phyloP scores from a whole-genome alignment of 495 filamentous ascomycete species.

The Penicillium roqueforti region DNA sequence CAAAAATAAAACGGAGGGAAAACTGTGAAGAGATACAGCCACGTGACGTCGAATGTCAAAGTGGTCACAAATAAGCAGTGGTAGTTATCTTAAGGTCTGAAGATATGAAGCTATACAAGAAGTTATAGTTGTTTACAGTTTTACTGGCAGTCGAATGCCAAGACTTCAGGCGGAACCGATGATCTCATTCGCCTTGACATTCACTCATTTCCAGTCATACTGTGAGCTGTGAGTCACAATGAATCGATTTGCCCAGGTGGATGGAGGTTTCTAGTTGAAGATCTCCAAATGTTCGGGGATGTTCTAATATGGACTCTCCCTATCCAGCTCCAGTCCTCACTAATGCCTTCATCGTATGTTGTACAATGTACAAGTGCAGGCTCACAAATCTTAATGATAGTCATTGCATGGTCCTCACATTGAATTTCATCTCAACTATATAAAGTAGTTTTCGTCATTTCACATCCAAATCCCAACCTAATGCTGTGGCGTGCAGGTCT shows the following conservation, averaged over 20 bases:
- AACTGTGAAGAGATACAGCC: neutral
- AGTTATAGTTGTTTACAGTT: constrained; percentile 7
- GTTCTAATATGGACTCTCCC: neutral
- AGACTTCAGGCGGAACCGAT: constrained; percentile 5
- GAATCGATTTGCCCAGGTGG: neutral
- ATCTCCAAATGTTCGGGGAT: neutral
- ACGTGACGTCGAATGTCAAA: neutral
- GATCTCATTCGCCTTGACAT: constrained; percentile 3
- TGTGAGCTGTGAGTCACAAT: neutral
- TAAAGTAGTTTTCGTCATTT: neutral
- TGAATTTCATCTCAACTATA: neutral
- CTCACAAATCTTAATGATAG: neutral
- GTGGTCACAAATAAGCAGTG: neutral
- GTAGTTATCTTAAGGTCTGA: neutral
- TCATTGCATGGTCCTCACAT: neutral
- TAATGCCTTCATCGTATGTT: neutral
- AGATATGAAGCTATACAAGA: constrained; percentile 2
- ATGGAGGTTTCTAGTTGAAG: neutral
- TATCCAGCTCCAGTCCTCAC: neutral
- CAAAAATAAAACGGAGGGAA: neutral
- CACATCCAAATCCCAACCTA: neutral
- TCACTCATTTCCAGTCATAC: constrained; percentile 4
- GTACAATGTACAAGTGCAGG: neutral
- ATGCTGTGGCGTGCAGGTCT: neutral
- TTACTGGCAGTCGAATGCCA: neutral